phyloP scores from a whole-genome alignment of 1,284 basidiomycete species.

The Ganoderma sinense region DNA sequence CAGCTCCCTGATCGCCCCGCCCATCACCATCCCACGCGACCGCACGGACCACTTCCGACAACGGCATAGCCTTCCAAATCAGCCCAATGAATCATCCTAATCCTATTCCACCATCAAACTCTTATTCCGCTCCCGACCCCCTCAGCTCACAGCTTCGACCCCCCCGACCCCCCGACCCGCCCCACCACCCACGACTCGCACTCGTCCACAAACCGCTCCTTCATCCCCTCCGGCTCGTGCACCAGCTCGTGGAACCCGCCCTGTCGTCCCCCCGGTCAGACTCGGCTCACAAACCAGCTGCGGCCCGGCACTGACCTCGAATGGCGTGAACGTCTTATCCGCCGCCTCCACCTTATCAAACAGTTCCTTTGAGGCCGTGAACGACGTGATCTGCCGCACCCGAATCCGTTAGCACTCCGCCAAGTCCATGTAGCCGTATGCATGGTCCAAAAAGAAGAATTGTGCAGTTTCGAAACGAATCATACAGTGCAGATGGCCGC shows the following conservation, averaged over 20 bases:
- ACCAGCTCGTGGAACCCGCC: conserved; percentile 85
- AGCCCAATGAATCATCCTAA: not conserved
- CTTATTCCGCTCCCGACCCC: not conserved
- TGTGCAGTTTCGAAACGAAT: not conserved
- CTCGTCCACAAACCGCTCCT: conserved; percentile 66
- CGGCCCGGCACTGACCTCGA: conserved; percentile 44
- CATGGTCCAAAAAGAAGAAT: not conserved
- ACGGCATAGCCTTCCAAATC: conserved; percentile 14
- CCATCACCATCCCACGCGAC: conserved; percentile 32
- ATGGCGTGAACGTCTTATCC: conserved; percentile 62
- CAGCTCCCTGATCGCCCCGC: not conserved
- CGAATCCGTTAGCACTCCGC: not conserved
- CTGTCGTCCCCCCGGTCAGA: conserved; percentile 44
- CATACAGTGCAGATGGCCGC: not conserved
- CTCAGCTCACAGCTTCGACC: conserved; percentile 18
- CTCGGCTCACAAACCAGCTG: not conserved
- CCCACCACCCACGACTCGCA: conserved; percentile 62
- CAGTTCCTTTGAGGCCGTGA: conserved; percentile 67
- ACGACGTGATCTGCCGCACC: conserved; percentile 60
- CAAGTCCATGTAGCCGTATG: not conserved
- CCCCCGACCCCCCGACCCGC: conserved; percentile 16
- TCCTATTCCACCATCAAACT: conserved; percentile 2
- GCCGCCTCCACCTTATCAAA: conserved; percentile 62
- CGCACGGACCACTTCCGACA: conserved; percentile 32
- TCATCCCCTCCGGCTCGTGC: conserved; percentile 79